Evolutionary conservation across 192 early-diverging fungal species (phyloP).

Genomic region (Coemansia furcata): DNA sequence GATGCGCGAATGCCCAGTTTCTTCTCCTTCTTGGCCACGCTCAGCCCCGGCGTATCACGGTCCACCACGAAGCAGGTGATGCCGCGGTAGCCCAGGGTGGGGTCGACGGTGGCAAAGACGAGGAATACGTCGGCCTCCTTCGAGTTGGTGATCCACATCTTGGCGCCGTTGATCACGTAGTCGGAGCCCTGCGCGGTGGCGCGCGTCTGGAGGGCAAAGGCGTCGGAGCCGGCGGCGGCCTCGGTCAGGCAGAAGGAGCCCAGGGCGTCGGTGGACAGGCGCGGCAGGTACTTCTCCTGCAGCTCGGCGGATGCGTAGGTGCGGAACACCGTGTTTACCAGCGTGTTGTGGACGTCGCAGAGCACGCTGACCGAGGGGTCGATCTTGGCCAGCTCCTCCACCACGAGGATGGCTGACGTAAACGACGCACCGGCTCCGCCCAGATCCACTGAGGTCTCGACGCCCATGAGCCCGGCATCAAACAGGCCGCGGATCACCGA

Average conservation of each 20-base stretch:
- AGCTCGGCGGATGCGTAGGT: constrained; percentile 74
- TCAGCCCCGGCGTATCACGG: constrained; percentile 79
- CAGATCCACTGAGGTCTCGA: constrained; percentile 80
- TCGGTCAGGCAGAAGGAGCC: constrained; percentile 96
- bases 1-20: constrained; percentile 98
- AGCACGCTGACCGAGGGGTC: constrained; percentile 89
- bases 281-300: constrained; percentile 84
- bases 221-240: constrained; percentile 88
- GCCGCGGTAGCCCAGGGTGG: constrained; percentile 90
- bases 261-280: constrained; percentile 75
- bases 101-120: constrained; percentile 98
- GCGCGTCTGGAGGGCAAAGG: constrained; percentile 85
- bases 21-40: constrained; percentile 93
- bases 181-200: constrained; percentile 80
- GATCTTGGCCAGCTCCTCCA: constrained; percentile 94
- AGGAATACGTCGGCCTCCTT: constrained; percentile 93
- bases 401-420: constrained; percentile 75
- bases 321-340: constrained; percentile 90
- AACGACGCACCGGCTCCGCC: constrained; percentile 83
- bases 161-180: constrained; percentile 83
- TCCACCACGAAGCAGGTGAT: constrained; percentile 98
- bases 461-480: constrained; percentile 92
- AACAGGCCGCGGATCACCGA: constrained; percentile 80
- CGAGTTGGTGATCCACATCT: constrained; percentile 98
- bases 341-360: constrained; percentile 97